Conservation (phyloP, 164 flowering plant species). For the Euptelea pleiosperma region DNA sequence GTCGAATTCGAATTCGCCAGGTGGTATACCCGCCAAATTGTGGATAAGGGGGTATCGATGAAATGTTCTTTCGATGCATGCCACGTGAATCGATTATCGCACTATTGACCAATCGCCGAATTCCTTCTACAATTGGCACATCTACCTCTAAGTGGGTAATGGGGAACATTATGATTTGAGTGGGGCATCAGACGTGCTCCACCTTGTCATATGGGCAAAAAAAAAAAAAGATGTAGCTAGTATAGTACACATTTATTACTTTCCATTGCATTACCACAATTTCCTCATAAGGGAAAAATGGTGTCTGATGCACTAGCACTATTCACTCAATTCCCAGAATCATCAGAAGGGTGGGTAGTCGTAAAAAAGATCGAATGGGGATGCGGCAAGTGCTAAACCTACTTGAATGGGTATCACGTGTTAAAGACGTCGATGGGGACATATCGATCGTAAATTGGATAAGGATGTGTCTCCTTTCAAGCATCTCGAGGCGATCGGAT, state of each 20-base stretch:
- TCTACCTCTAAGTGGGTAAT: conserved; percentile 19
- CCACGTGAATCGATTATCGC: not conserved
- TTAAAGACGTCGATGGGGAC: conserved; percentile 11
- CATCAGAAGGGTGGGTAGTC: conserved; percentile 1
- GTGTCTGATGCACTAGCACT: conserved; percentile 17
- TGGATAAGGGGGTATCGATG: not conserved
- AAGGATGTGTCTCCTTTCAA: conserved; percentile 10
- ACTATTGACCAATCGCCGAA: not conserved
- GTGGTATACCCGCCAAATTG: not conserved
- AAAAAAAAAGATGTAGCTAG: not conserved
- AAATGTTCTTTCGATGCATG: not conserved
- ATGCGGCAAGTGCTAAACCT: conserved; percentile 18
- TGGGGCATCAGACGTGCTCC: conserved; percentile 26
- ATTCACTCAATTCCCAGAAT: conserved; percentile 11
- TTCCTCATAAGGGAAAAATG: conserved; percentile 10
- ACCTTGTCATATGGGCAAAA: conserved; percentile 14
- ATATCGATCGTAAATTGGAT: not conserved
- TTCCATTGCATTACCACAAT: conserved; percentile 18
- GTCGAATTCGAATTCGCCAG: no score
- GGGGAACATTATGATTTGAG: conserved; percentile 35
- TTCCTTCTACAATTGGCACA: not conserved
- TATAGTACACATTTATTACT: conserved; percentile 11
- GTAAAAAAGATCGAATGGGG: not conserved
- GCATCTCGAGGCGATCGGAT: conserved; percentile 2
- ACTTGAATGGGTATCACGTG: not conserved